Evolutionary conservation across 2,329 filamentous ascomycete species (phyloP).

Genomic region (Aureobasidium pullulans): DNA sequence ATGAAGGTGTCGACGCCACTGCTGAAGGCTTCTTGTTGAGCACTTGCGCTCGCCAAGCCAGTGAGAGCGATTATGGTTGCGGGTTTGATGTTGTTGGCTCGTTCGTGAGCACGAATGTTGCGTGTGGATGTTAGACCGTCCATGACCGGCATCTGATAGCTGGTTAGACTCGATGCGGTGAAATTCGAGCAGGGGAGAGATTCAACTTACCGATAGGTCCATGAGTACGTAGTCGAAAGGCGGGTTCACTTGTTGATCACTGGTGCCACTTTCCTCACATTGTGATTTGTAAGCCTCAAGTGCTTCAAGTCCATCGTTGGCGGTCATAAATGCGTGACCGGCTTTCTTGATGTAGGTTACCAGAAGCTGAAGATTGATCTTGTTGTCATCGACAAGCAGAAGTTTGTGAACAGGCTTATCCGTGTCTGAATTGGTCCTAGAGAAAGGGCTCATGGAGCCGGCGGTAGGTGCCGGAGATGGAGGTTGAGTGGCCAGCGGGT

Average conservation of each 20-base stretch:
- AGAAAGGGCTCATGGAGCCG: not conserved
- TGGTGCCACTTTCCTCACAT: not conserved
- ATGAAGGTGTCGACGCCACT: constrained; percentile 24
- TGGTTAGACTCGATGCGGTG: not conserved
- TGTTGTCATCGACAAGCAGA: constrained; percentile 21
- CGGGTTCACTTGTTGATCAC: not conserved
- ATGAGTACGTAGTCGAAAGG: constrained; percentile 38
- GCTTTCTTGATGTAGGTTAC: constrained; percentile 15
- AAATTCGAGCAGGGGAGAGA: not conserved
- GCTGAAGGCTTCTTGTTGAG: constrained; percentile 22
- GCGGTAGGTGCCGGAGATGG: not conserved
- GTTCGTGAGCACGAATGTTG: constrained; percentile 16
- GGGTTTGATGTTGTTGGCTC: constrained; percentile 13
- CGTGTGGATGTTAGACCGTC: constrained; percentile 11
- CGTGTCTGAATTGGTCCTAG: not conserved
- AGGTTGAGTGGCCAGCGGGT: not conserved
- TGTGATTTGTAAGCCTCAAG: constrained; percentile 30
- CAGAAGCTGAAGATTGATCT: constrained; percentile 19
- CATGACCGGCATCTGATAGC: constrained; percentile 3
- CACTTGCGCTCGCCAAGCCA: constrained; percentile 23
- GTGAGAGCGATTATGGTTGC: constrained; percentile 22
- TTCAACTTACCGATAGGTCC: constrained; percentile 22
- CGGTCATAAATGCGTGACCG: constrained; percentile 21
- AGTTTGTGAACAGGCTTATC: not conserved
- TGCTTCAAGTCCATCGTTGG: constrained; percentile 38